A percentile compares a stretch with the other conserved stretches of the same genome.
Conservation (phyloP, 768 basidiomycete species). For the Suillus clintonianus region DNA sequence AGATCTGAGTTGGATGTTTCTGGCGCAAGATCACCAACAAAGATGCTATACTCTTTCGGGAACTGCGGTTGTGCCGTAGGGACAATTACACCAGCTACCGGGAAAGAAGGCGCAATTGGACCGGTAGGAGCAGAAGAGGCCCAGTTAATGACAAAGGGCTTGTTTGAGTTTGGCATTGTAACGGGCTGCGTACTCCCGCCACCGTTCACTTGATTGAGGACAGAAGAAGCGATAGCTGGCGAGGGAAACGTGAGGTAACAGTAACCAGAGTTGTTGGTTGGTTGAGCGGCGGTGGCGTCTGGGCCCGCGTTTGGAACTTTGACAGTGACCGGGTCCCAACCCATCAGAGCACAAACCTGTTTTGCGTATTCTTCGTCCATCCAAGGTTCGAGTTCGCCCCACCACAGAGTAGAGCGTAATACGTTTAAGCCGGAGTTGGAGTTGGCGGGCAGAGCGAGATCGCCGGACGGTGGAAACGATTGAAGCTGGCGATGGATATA, state of each 20-base stretch:
- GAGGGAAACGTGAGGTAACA: constrained; percentile 87
- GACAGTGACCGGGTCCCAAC: constrained; percentile 79
- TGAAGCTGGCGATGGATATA: constrained; percentile 17
- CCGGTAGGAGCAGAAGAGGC: constrained; percentile 48
- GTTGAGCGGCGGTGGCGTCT: constrained; percentile 59
- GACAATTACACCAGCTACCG: constrained; percentile 27
- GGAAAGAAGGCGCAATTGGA: constrained; percentile 31
- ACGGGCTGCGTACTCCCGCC: constrained; percentile 41
- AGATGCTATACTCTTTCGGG: constrained; percentile 89
- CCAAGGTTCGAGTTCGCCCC: constrained; percentile 91
- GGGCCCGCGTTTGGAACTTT: constrained; percentile 67
- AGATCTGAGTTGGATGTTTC: constrained; percentile 95
- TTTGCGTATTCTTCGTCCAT: constrained; percentile 96
- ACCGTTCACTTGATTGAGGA: constrained; percentile 66
- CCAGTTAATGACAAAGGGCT: constrained; percentile 84
- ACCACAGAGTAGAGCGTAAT: constrained; percentile 71
- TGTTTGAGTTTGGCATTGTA: constrained; percentile 85
- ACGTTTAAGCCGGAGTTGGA: constrained; percentile 25
- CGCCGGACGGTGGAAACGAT: constrained; percentile 12
- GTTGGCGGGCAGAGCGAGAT: constrained; percentile 27
- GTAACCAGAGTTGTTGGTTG: constrained; percentile 81
- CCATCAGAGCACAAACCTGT: constrained; percentile 83
- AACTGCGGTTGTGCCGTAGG: constrained; percentile 53
- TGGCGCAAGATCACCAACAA: constrained; percentile 91
- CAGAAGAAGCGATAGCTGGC: constrained; percentile 65